Evolutionary conservation across 257 asterid species (phyloP).

Genomic region (Coffea eugenioides): DNA sequence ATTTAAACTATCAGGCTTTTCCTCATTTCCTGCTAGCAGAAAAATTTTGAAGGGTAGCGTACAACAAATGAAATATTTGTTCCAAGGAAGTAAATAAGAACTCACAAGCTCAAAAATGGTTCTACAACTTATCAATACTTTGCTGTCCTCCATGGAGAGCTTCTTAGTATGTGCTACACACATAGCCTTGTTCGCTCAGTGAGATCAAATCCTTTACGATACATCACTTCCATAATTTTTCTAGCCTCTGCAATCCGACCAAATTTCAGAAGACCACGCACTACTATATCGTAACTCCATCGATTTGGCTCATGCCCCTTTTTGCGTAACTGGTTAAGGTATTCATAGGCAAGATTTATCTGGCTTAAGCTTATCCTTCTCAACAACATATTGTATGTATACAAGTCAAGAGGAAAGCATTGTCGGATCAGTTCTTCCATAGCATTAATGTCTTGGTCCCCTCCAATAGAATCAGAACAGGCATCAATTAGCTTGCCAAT

Average conservation of each 20-base stretch:
- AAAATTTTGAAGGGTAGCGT: background rate
- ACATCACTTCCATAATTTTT: constrained; percentile 56
- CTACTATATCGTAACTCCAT: constrained; percentile 64
- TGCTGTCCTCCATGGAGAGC: background rate
- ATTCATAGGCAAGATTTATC: constrained; percentile 41
- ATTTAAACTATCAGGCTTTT: background rate
- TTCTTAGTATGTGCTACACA: constrained; percentile 10
- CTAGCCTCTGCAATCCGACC: constrained; percentile 65
- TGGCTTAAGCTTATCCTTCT: constrained; percentile 47
- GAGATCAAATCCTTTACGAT: constrained; percentile 40
- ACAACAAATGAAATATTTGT: constrained; percentile 4
- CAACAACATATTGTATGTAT: constrained; percentile 68
- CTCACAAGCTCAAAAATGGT: constrained; percentile 16
- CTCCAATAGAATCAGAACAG: constrained; percentile 52
- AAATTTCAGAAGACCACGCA: constrained; percentile 47
- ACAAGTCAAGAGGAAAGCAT: constrained; percentile 57
- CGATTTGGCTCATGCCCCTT: constrained; percentile 67
- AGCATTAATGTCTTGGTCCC: constrained; percentile 33
- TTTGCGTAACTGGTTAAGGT: constrained; percentile 38
- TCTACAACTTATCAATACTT: background rate
- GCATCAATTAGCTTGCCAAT: constrained; percentile 62
- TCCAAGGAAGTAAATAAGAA: constrained; percentile 12
- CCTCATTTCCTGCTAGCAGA: background rate
- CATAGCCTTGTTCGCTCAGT: constrained; percentile 33
- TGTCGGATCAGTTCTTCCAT: constrained; percentile 48